Base-by-base conservation (phyloP, 2,329 filamentous ascomycete species). In the Penicillium verrucosum region DNA sequence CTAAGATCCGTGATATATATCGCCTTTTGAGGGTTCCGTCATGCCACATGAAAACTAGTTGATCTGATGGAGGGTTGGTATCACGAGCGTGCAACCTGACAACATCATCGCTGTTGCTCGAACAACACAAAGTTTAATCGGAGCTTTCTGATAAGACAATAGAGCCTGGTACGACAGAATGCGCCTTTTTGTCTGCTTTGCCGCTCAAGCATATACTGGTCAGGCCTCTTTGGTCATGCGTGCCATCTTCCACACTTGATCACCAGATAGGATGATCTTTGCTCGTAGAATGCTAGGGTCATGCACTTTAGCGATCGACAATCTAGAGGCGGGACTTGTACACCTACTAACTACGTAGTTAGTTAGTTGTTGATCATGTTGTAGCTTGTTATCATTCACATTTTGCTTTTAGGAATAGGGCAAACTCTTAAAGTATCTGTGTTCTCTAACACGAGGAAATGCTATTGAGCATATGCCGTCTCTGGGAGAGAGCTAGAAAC, bases 381-480 rank as follows among this genome's bases (percentile, higher is more conserved):
- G 37, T n/a, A 43, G 10, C n/a, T 40, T 2, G 32, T 10, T 34
- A n/a, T 30, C 47, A 25, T 41, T 25, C n/a, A 10, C 5, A 40
- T 14, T 30, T 23, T 3, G 21, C 18, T 30, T n/a, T 2, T n/a
- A 12, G 5, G 21, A 51, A 14, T 25, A 6, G 27, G 3, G 3
- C 1, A 51, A 8, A 3, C 37, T 9, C 27, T 32, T 10, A 5
- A 12, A 11, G 9, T 42, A 42, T 40, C 12, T 32, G 1, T 12
- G 4, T 5, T 8, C 1, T 1, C 5, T 23, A 10, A 32, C 5
- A 32, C n/a, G 37, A 27, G 30, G 23, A n/a, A 12, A 29, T 45
- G 12, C 3, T 40, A 9, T 18, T 27, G n/a, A 40, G 34, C n/a
- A 27, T 23, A 14, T 3, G 7, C 10, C 10, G 76, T 68, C 21